Evolutionary conservation across 805 yeast species (phyloP), one percentile per base, ranked within the genome.

Genomic region (Teunomyces lycoperdinae): DNA sequence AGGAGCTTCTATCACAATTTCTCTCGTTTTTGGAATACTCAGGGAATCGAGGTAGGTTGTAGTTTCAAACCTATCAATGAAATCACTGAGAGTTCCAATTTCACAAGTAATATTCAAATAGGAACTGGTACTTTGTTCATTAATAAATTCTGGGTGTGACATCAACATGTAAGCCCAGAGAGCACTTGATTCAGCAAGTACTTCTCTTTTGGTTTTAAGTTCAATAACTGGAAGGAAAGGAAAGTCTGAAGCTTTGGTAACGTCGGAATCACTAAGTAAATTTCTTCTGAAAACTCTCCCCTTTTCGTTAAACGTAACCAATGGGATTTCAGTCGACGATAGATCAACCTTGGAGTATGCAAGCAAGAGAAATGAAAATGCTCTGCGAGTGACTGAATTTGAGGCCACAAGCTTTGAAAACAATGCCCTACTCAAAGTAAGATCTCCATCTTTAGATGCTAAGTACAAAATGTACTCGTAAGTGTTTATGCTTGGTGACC

Each of bases 381-480:
- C 58, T 48, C 68, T 60, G 6, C 70, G 64, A n/a, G 73, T 62
- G 5, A 66, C 58, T 0, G 76, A 55, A 14, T 56, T 51, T 36
- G 72, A 58, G 45, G 69, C 68, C 49, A 68, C 64, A 49, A 78
- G 69, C 51, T 74, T 75, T 47, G 70, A 66, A 63, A 78, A 86
- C 31, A 87, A 62, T 0, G 92, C 89, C 55, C 98, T 74, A 0
- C 88, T 74, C 39, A 89, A 70, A 5, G 81, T 71, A 14, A 87
- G 65, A 62, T 91, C 97, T 0, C 96, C 94, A 58, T 90, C 90
- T 49, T 74, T 74, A 0, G 89, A 85, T n/a, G 94, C 81, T 42
- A 92, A 66, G 51, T 84, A 78, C 68, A 92, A 74, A 82, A 92
- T 83, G 11, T 81, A 76, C 51, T 84, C 86, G 54, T 83, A 73